A percentile compares a stretch with the other conserved stretches of the same genome.
phyloP scores from a whole-genome alignment of 345 rosid species.

The Eucalyptus cladocalyx region DNA sequence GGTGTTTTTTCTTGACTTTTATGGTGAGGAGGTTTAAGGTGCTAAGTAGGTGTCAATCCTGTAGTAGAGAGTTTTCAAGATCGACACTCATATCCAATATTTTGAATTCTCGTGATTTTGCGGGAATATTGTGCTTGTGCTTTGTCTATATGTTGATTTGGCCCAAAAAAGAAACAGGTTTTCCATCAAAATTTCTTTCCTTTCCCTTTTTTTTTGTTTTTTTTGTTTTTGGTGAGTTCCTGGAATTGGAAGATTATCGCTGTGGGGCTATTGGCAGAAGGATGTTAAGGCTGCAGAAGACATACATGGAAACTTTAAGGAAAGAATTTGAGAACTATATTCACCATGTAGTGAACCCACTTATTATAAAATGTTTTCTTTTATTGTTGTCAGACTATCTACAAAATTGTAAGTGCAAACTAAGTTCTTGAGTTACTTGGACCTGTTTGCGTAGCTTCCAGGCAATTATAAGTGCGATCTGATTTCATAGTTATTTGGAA shows the following conservation, averaged over 20 bases:
- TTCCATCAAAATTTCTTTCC: background rate
- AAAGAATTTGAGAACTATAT: background rate
- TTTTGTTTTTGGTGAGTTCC: background rate
- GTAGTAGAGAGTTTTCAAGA: background rate
- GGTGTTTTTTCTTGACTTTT: background rate
- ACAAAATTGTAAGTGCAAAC: background rate
- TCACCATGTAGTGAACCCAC: background rate
- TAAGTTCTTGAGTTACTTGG: background rate
- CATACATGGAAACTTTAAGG: background rate
- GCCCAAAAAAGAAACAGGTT: background rate
- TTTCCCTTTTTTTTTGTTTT: background rate
- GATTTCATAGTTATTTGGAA: background rate
- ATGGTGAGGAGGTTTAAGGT: background rate
- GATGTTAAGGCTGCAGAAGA: background rate
- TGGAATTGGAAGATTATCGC: background rate
- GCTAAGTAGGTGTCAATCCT: background rate
- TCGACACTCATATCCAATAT: background rate
- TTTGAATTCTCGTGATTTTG: background rate
- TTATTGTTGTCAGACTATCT: background rate
- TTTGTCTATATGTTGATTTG: background rate
- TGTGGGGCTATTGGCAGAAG: background rate
- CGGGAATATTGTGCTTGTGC: background rate
- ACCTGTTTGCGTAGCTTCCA: background rate
- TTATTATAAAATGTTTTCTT: background rate
- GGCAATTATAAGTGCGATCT: background rate